Conservation (phyloP, 2,329 filamentous ascomycete genomes). For the Colletotrichum lini region DNA sequence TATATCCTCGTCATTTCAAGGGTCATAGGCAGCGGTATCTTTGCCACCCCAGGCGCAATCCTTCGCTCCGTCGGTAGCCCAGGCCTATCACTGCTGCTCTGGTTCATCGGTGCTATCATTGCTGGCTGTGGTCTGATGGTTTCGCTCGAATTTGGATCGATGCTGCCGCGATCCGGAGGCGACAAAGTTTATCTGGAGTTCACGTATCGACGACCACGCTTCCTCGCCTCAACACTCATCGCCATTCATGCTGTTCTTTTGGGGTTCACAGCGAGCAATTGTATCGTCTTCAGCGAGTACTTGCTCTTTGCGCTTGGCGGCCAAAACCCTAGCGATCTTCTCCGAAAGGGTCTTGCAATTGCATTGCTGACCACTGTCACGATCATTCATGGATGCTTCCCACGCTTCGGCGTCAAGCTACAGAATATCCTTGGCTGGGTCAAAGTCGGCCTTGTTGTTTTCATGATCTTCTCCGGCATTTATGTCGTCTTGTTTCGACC, state of each 20-base stretch:
- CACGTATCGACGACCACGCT: slow-evolving; percentile 73
- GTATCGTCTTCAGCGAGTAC: slow-evolving; percentile 78
- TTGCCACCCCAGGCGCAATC: slow-evolving; percentile 79
- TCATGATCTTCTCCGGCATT: slow-evolving; percentile 73
- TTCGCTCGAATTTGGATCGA: slow-evolving; percentile 77
- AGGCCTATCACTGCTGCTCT: slow-evolving; percentile 73
- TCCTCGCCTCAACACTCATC: slow-evolving; percentile 75
- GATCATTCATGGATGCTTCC: slow-evolving; percentile 71
- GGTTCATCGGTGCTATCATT: slow-evolving; percentile 74
- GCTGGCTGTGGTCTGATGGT: slow-evolving; percentile 74
- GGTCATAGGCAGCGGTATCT: slow-evolving; percentile 80
- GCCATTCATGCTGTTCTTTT: slow-evolving; percentile 75
- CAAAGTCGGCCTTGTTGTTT: slow-evolving; percentile 71
- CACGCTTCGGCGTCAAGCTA: slow-evolving; percentile 69
- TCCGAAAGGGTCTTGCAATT: slow-evolving; percentile 70
- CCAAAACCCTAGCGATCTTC: slow-evolving; percentile 63
- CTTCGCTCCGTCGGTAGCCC: slow-evolving; percentile 76
- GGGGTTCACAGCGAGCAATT: slow-evolving; percentile 79
- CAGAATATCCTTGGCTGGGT: slow-evolving; percentile 75
- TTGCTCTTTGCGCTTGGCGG: slow-evolving; percentile 70
- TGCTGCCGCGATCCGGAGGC: slow-evolving; percentile 78
- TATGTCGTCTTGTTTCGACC: slow-evolving; percentile 69
- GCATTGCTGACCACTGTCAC: slow-evolving; percentile 70
- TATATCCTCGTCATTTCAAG: slow-evolving; percentile 78
- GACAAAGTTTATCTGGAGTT: slow-evolving; percentile 81